Evolutionary conservation across 176 grass and related monocot species (phyloP), one percentile per base, ranked within the genome.

Genomic region (Chloris gayana): DNA sequence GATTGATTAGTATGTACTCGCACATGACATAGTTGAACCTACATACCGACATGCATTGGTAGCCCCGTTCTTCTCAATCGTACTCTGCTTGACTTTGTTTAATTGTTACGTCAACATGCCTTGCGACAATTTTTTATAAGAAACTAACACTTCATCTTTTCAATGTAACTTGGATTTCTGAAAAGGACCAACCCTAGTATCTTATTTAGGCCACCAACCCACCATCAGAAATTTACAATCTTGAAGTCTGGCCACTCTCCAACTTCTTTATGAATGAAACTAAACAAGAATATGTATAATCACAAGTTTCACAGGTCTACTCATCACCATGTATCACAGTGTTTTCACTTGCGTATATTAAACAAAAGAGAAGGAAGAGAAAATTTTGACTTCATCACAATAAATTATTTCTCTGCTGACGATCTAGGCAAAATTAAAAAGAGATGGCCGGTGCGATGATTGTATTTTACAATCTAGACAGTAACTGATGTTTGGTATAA

Each of bases 131-230:
- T 37, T 70, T 35, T 45, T 63, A 13, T 11, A 11, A 37, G 13
- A 75, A 80, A 5, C 32, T 22, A 31, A n/a, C 11, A 64, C 8
- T 68, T 74, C 66, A 54, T 75, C 56, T 76, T 85, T 85, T 81
- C 64, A 81, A 31, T 66, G 82, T 58, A 72, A 56, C 46, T 79
- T 81, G 72, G 72, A 85, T 80, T 84, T 89, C 56, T 76, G 87
- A 81, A 56, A 85, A 45, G 22, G 87, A 76, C 82, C 35, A 85
- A 56, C 71, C 37, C 27, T 85, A 45, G 19, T 85, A 89, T 81
- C 56, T 58, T 64, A 81, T 71, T 39, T 76, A 85, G 56, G 77
- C 72, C 65, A 81, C 77, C 77, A 85, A 72, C 71, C 70, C 58
- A 76, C 45, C 18, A 76, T 70, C 44, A 76, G 45, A 44, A 47